These are phyloP conservation scores for Neltuma alba DNA, from an alignment of 306 rosid genomes.

Conservation along the genomic window DNA sequence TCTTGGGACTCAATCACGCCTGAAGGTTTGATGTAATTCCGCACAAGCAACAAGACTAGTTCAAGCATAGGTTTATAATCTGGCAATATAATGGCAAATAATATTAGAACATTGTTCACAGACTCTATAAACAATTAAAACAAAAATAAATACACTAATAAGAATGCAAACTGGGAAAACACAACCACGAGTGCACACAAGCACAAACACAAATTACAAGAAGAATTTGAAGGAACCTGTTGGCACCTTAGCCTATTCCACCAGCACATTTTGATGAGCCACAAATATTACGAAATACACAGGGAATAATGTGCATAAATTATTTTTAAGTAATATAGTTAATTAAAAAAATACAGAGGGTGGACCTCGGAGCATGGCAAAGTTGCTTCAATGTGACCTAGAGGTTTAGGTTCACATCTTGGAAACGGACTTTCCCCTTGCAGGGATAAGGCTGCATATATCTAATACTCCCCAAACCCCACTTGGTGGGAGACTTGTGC, in stretches of 20 bases:
- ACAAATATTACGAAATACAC: background rate
- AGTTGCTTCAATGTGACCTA: too few species aligned
- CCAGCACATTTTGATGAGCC: slow-evolving; percentile 9
- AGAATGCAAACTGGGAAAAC: background rate
- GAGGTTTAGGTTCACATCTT: too few species aligned
- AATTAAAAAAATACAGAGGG: background rate
- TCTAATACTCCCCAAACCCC: too few species aligned
- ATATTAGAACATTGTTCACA: slow-evolving; percentile 20
- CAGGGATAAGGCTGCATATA: too few species aligned
- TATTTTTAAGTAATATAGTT: background rate
- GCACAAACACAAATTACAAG: background rate
- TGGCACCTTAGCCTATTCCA: slow-evolving; percentile 22
- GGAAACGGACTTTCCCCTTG: too few species aligned
- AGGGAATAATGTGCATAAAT: background rate
- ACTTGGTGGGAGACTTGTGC: too few species aligned
- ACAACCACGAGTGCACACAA: background rate
- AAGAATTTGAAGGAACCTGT: slow-evolving; percentile 12
- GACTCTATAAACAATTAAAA: slow-evolving; percentile 10
- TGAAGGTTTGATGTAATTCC: slow-evolving; percentile 47
- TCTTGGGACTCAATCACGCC: slow-evolving; percentile 47
- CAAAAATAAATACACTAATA: background rate
- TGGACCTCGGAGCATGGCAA: too few species aligned
- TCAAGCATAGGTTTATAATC: slow-evolving; percentile 69
- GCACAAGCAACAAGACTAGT: slow-evolving; percentile 50
- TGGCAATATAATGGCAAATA: slow-evolving; percentile 43